phyloP scores from a whole-genome alignment of 306 rosid genomes.

The Lupinus albus region DNA sequence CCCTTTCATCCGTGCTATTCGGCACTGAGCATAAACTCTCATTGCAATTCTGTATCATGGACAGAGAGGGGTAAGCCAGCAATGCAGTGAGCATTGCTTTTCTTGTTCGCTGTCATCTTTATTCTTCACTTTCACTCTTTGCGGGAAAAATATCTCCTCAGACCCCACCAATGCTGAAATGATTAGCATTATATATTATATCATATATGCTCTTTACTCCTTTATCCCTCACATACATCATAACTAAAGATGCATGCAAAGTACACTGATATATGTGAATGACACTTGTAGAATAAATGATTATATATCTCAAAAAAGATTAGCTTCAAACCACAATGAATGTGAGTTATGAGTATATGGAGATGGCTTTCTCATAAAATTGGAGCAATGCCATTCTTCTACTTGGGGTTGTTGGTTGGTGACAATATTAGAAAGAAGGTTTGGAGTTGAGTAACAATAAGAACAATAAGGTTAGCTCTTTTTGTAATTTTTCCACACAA shows the following conservation, averaged over 20 bases:
- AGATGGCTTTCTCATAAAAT: too few species aligned
- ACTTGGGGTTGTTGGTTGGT: too few species aligned
- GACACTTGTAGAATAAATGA: too few species aligned
- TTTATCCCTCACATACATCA: conserved; percentile 26
- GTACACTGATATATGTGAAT: too few species aligned
- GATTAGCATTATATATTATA: conserved; percentile 36
- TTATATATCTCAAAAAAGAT: too few species aligned
- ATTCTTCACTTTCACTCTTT: conserved; percentile 54
- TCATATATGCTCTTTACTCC: conserved; percentile 23
- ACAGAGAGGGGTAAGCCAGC: background rate
- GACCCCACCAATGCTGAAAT: conserved; percentile 49
- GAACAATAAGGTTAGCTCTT: too few species aligned
- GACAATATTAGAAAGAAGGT: too few species aligned
- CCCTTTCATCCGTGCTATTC: conserved; percentile 51
- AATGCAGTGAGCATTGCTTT: conserved; percentile 40
- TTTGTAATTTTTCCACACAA: too few species aligned
- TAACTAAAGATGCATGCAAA: background rate
- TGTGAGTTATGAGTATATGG: too few species aligned
- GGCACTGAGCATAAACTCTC: conserved; percentile 47
- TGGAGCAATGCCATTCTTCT: too few species aligned
- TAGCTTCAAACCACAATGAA: too few species aligned
- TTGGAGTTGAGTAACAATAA: too few species aligned
- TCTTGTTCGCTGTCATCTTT: conserved; percentile 43
- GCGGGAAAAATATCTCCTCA: conserved; percentile 29
- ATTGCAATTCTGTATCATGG: conserved; percentile 41